Base-by-base conservation (phyloP, 78 protist species). In the Dictyostelium purpureum region DNA sequence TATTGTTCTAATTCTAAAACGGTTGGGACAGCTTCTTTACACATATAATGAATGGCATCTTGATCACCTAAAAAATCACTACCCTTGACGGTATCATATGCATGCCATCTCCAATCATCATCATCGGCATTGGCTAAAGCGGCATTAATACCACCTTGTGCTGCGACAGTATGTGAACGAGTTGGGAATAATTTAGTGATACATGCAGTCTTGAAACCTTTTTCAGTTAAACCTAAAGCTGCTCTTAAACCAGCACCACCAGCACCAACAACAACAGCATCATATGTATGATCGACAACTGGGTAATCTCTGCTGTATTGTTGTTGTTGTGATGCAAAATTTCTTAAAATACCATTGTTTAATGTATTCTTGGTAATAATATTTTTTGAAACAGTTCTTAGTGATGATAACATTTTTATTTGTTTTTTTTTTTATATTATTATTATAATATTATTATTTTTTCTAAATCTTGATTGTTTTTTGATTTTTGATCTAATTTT, bases 201-300 rank as follows among this genome's bases (percentile, higher is more conserved):
- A 92, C 99, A 98, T 7, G 99, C 99, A 1, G 97, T 94, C 57
- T 96, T 95, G 89, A 94, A 96, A 31, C 99, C 99, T 19, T 93
- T 85, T 63, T 97, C 95, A 21, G 98, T 96, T 31, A 98, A 93
- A 19, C 99, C 99, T 37, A 98, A 90, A 28, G 99, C 99, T 0
- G 99, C 99, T 33, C 99, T 97, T 19, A 99, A 96, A 10, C 99
- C 99, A 2, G 99, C 99, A 42, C 99, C 99, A n/a, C 99, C 99
- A 12, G 99, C 99, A 65, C 99, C 99, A 14, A 99, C 99, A 5
- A 99, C 99, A 26, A 99, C 95, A 16, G 98, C 98, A 71, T 99
- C 99, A 70, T 95, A 98, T 43, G 94, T 88, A 94, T 99, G 99
- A 81, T 99, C 99, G 16, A 97, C 80, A 24, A 98, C 65, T 33